Evolutionary conservation across 2,329 filamentous ascomycete genomes (phyloP).

Genomic region (Ophiostoma novo-ulmi): DNA sequence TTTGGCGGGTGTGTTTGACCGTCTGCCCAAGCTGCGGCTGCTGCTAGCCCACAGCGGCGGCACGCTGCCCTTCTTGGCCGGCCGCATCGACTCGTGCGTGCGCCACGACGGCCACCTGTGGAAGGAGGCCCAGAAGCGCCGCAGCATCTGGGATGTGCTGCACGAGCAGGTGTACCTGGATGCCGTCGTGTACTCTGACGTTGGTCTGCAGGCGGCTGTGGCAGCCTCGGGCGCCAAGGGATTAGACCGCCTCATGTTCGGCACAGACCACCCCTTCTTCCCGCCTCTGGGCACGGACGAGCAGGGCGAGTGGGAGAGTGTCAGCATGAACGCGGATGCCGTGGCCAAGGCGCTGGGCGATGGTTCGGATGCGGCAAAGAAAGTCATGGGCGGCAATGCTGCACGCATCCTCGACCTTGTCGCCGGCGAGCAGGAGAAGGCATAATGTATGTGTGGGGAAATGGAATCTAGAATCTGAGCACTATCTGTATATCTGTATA

Average conservation of each 20-base stretch:
- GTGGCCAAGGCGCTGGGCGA: slow-evolving; percentile 30
- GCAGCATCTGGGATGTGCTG: slow-evolving; percentile 53
- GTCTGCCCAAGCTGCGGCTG: slow-evolving; percentile 62
- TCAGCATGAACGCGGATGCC: slow-evolving; percentile 51
- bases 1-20: slow-evolving; percentile 78
- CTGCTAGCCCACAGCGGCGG: slow-evolving; percentile 85
- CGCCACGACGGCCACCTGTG: slow-evolving; percentile 73
- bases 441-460: not conserved
- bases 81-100: slow-evolving; percentile 82
- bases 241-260: slow-evolving; percentile 69
- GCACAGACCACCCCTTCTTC: slow-evolving; percentile 80
- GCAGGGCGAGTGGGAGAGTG: slow-evolving; percentile 63
- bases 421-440: slow-evolving; percentile 17
- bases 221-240: slow-evolving; percentile 59
- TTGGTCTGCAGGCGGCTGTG: slow-evolving; percentile 66
- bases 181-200: slow-evolving; percentile 75
- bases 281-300: slow-evolving; percentile 59
- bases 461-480: no score
- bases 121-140: slow-evolving; percentile 52
- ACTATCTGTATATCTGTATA: not conserved
- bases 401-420: slow-evolving; percentile 27
- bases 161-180: slow-evolving; percentile 78
- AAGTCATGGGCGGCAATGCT: slow-evolving; percentile 29
- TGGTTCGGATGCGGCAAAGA: slow-evolving; percentile 21
- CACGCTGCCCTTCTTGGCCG: slow-evolving; percentile 81